Conservation (phyloP, 768 basidiomycete genomes). For the Lepiota venenata region DNA sequence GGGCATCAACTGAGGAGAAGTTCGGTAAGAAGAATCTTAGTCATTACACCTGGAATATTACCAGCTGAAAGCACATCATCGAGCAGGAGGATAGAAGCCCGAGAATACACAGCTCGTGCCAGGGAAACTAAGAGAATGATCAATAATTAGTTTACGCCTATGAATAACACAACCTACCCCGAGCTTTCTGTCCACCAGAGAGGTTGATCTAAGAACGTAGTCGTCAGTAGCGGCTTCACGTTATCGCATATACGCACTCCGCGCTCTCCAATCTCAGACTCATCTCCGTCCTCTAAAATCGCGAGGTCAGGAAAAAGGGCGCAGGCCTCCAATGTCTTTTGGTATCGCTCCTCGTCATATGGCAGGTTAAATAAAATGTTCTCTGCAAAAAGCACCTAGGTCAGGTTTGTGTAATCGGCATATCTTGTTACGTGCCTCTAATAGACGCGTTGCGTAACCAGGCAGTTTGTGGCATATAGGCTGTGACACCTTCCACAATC, state of each 20-base stretch:
- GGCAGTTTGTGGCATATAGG: slow-evolving; percentile 79
- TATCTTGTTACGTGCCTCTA: slow-evolving; percentile 29
- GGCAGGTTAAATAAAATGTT: slow-evolving; percentile 85
- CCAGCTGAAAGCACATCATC: slow-evolving; percentile 76
- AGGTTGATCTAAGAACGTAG: slow-evolving; percentile 36
- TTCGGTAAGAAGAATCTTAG: background rate
- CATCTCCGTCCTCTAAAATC: slow-evolving; percentile 85
- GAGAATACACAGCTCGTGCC: slow-evolving; percentile 84
- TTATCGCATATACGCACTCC: slow-evolving; percentile 44
- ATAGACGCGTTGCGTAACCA: slow-evolving; percentile 69
- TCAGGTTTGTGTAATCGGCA: background rate
- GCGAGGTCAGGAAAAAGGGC: slow-evolving; percentile 73
- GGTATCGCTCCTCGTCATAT: slow-evolving; percentile 75
- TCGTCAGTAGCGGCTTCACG: background rate
- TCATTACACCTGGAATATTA: slow-evolving; percentile 18
- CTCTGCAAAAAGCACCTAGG: slow-evolving; percentile 18
- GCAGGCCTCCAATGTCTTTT: slow-evolving; percentile 70
- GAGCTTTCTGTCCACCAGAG: slow-evolving; percentile 66
- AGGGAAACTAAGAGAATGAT: slow-evolving; percentile 26
- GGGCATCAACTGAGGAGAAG: slow-evolving; percentile 68
- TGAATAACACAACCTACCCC: slow-evolving; percentile 40
- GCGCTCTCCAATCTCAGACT: slow-evolving; percentile 84
- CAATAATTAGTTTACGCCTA: slow-evolving; percentile 39
- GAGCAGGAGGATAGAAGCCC: slow-evolving; percentile 76
- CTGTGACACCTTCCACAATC: slow-evolving; percentile 78